A percentile compares a stretch with the other conserved stretches of the same genome.
Evolutionary conservation across 768 basidiomycete genomes (phyloP).

Genomic region (Grammothele lineata): DNA sequence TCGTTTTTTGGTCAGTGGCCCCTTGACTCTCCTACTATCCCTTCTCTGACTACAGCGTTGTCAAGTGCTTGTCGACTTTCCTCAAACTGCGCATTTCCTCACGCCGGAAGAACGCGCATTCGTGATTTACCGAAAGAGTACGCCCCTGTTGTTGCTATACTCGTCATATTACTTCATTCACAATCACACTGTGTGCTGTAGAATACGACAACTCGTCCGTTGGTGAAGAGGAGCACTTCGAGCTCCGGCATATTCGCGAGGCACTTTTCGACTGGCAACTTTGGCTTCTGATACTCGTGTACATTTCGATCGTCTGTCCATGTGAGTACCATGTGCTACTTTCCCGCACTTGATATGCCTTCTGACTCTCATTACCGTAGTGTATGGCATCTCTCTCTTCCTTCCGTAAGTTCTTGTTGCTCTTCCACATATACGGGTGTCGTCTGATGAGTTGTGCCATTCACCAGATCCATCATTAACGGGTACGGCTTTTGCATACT

Average conservation of each 20-base stretch:
- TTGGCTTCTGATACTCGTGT: slow-evolving; percentile 51
- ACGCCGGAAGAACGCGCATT: slow-evolving; percentile 55
- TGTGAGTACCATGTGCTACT: no score
- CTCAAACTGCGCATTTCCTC: slow-evolving; percentile 52
- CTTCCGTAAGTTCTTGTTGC: slow-evolving; percentile 52
- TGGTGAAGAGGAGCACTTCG: slow-evolving; percentile 58
- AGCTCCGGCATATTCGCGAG: slow-evolving; percentile 45
- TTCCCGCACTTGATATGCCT: no score
- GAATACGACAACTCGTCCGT: slow-evolving; percentile 52
- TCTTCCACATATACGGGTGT: background rate
- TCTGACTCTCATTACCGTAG: slow-evolving; percentile 26
- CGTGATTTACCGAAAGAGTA: slow-evolving; percentile 53
- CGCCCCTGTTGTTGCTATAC: slow-evolving; percentile 4
- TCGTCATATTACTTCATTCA: background rate
- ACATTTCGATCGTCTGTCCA: slow-evolving; percentile 53
- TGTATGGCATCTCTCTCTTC: slow-evolving; percentile 69
- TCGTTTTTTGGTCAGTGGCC: slow-evolving; percentile 47
- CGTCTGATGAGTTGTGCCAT: no score
- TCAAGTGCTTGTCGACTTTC: slow-evolving; percentile 60
- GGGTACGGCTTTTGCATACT: slow-evolving; percentile 30
- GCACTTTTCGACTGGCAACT: slow-evolving; percentile 65
- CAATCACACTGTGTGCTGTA: slow-evolving; percentile 18
- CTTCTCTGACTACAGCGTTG: no score
- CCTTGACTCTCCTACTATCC: no score
- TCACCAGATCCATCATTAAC: slow-evolving; percentile 22